phyloP scores from a whole-genome alignment of 495 filamentous ascomycete genomes.

The Penicillium longicatenatum region DNA sequence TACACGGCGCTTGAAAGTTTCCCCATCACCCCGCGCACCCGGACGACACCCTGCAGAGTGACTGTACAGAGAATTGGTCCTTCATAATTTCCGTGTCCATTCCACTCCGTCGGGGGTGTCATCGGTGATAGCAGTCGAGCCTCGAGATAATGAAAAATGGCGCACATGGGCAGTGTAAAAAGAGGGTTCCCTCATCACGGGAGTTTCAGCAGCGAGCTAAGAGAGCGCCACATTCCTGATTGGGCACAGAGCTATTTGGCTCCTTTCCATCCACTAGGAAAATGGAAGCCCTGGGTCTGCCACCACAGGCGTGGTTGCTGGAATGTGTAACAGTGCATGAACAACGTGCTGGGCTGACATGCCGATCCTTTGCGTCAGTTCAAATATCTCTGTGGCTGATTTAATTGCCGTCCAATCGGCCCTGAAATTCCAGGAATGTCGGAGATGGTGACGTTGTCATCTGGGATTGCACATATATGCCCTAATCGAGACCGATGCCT shows the following conservation, averaged over 20 bases:
- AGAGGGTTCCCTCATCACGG: not conserved
- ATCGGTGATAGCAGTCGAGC: not conserved
- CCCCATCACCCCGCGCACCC: not conserved
- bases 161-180: not conserved
- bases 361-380: not conserved
- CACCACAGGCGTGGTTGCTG: not conserved
- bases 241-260: not conserved
- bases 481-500: not conserved
- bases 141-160: not conserved
- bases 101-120: not conserved
- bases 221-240: not conserved
- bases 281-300: not conserved
- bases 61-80: not conserved
- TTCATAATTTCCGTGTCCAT: not conserved
- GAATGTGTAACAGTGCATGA: not conserved
- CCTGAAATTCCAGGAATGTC: not conserved
- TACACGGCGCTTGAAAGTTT: not conserved
- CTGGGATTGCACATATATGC: not conserved
- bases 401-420: not conserved
- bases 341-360: not conserved
- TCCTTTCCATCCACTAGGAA: not conserved
- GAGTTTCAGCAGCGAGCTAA: not conserved
- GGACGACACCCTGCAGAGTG: not conserved
- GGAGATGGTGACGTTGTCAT: not conserved
- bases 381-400: not conserved